Conservation (phyloP, 176 grass and related monocot species). For the Oryza meridionalis region DNA sequence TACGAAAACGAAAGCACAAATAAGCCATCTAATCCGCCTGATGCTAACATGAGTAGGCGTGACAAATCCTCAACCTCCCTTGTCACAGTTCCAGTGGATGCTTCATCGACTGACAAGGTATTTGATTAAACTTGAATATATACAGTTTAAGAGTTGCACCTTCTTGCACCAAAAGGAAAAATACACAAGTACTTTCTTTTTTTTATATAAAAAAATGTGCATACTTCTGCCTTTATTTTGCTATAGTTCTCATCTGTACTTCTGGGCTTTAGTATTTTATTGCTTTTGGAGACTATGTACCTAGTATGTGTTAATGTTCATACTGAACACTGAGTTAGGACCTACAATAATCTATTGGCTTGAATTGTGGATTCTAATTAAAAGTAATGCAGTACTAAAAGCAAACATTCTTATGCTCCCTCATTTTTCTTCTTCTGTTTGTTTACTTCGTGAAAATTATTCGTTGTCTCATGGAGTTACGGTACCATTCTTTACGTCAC, state of each 20-base stretch:
- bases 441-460: conserved; percentile 20
- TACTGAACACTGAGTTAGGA: background rate
- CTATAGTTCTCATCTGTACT: background rate
- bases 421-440: conserved; percentile 27
- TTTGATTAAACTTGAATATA: conserved; percentile 19
- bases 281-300: background rate
- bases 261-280: background rate
- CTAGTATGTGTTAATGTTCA: conserved; percentile 4
- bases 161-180: conserved; percentile 21
- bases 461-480: background rate
- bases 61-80: conserved; percentile 32
- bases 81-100: conserved; percentile 17
- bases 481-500: conserved; percentile 20
- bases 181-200: background rate
- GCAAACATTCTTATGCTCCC: background rate
- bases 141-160: conserved; percentile 22
- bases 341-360: background rate
- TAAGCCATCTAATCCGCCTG: conserved; percentile 40
- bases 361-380: conserved; percentile 17
- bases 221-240: background rate
- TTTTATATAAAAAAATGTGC: background rate
- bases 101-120: conserved; percentile 39
- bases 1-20: conserved; percentile 53
- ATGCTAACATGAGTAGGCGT: conserved; percentile 32
- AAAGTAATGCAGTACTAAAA: conserved; percentile 5